Base-by-base conservation (phyloP, 805 yeast species). In the Zygosaccharomyces siamensis region DNA sequence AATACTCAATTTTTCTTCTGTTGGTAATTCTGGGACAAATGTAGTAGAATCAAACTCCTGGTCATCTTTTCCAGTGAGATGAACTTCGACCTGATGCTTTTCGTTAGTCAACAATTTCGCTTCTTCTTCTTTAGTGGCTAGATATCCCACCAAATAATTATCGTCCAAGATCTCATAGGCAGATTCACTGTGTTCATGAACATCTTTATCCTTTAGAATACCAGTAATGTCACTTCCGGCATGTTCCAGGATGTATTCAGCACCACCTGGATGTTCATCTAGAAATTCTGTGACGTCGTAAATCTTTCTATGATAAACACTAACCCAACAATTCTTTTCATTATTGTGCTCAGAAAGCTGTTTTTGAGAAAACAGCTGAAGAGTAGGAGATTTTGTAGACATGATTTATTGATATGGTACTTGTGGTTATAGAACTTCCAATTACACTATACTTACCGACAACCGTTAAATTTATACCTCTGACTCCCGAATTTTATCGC, bases 91-190 rank as follows among this genome's bases (percentile, higher is more conserved):
- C n/a, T 74, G 72, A 51, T 76, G 79, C 47, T 77, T 73, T 44
- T 77, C 77, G 59, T 84, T 84, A 33, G 79, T 70, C 50, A 89
- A 66, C 47, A 88, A 74, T 62, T 84, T 86, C 48, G 74, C 72
- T 62, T 83, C 95, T 69, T 89, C 97, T 51, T 79, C 84, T 5
- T 72, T 76, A 1, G 90, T 86, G 18, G 97, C 97, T 56, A 92
- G 68, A 62, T 83, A 84, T 0, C 95, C 97, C 38, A 92, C 80
- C 52, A 88, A 67, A 69, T 81, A 84, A 49, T 77, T 83, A 39
- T 90, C 96, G 53, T 84, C 86, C 54, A 92, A 72, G 77, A 90
- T 84, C 45, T 87, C 93, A 66, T 86, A 85, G 1, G 97, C 95
- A 41, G 84, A 72, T 53, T 86, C 92, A 4, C 93, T 82, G 67